phyloP scores from a whole-genome alignment of 768 basidiomycete genomes.

The Termitomyces bulborhizus region DNA sequence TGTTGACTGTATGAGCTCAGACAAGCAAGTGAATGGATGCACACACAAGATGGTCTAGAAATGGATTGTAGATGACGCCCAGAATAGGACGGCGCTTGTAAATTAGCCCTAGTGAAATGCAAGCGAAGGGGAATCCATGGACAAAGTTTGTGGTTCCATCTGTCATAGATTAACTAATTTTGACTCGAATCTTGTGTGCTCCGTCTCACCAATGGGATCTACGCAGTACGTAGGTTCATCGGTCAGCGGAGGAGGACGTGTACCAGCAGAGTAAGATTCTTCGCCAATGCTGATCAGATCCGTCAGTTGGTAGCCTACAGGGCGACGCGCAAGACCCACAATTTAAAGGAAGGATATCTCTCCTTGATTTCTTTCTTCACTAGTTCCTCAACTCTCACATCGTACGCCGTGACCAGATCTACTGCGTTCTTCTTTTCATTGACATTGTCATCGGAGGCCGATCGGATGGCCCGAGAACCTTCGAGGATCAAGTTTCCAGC shows the following conservation, averaged over 20 bases:
- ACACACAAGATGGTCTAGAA: conserved; percentile 74
- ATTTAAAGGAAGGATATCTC: conserved; percentile 71
- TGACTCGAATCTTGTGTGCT: neutral
- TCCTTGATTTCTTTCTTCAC: conserved; percentile 62
- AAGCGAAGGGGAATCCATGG: conserved; percentile 81
- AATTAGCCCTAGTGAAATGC: conserved; percentile 88
- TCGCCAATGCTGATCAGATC: conserved; percentile 72
- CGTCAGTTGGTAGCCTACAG: neutral
- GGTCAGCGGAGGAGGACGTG: conserved; percentile 59
- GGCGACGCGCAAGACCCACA: conserved; percentile 47
- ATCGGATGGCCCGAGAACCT: conserved; percentile 70
- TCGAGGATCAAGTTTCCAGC: conserved; percentile 75
- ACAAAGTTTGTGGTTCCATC: conserved; percentile 90
- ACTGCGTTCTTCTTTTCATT: conserved; percentile 92
- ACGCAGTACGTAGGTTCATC: conserved; percentile 94
- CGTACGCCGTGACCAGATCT: conserved; percentile 93
- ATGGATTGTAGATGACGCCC: conserved; percentile 92
- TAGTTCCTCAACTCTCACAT: conserved; percentile 84
- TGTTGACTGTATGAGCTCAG: conserved; percentile 16
- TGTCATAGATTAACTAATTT: conserved; percentile 19
- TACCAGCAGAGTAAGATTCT: conserved; percentile 82
- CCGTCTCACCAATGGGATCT: conserved; percentile 77
- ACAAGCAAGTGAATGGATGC: neutral
- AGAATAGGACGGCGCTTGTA: conserved; percentile 76
- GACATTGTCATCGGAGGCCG: conserved; percentile 49